These are phyloP conservation scores for Gentiana macrophylla DNA, from an alignment of 257 asterid species.

Conservation along the genomic window DNA sequence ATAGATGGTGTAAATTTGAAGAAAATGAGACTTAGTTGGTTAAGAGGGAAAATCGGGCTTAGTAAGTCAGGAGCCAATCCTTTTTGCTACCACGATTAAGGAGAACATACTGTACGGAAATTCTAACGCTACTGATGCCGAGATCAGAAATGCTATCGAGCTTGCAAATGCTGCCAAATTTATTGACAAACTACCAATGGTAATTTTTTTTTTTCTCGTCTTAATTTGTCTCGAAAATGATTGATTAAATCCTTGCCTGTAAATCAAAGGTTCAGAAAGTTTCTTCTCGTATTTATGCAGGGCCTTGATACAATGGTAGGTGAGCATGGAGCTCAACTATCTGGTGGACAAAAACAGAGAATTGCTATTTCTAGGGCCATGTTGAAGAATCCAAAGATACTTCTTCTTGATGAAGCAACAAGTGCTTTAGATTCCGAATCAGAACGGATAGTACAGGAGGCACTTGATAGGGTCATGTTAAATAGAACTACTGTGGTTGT, in stretches of 20 bases:
- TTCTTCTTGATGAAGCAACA: conserved; percentile 47
- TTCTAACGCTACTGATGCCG: conserved; percentile 46
- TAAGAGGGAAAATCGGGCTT: conserved; percentile 54
- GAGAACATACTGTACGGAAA: conserved; percentile 58
- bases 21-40: conserved; percentile 34
- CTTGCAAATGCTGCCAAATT: conserved; percentile 77
- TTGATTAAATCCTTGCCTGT: no score
- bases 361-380: no score
- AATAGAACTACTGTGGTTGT: conserved; percentile 49
- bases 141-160: conserved; percentile 46
- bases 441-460: conserved; percentile 47
- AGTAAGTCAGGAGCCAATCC: conserved; percentile 63
- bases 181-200: conserved; percentile 53
- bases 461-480: conserved; percentile 26
- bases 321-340: conserved; percentile 52
- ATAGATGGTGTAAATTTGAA: conserved; percentile 46
- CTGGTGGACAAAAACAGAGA: conserved; percentile 57
- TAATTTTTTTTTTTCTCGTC: neutral
- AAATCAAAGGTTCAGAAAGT: no score
- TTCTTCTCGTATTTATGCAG: conserved; percentile 13
- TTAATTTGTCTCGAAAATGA: no score
- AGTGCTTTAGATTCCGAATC: conserved; percentile 67
- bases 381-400: no score
- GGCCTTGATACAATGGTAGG: conserved; percentile 71
- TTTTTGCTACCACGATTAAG: conserved; percentile 40